Base-by-base conservation (phyloP, 768 basidiomycete genomes). In the Suillus brevipes region DNA sequence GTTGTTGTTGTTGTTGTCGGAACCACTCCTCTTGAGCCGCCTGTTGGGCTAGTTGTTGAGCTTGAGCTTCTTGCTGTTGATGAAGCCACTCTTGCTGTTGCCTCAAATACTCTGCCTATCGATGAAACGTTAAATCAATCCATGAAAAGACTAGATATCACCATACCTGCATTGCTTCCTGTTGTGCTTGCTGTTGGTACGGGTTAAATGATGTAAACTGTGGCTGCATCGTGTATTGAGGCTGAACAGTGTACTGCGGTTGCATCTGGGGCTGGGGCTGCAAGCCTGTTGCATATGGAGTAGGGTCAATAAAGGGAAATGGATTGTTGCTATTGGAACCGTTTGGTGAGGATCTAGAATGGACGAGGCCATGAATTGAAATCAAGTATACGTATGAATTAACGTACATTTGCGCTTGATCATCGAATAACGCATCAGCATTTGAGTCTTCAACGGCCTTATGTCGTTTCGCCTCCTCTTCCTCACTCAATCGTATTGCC, bases 191-290 rank as follows among this genome's bases (percentile, higher is more conserved):
- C 74, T 95, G 94, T 72, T 94, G 92, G 68, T 94, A 95, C 0
- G 93, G 93, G 76, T 99, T 99, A 83, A 94, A 98, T 1, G 92
- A 88, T 9, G 93, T 95, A 75, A 91, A 93, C 71, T 96, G 95
- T 0, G 92, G 91, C 69, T 90, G 90, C 53, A 94, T 71, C 14
- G 83, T 79, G 6, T 81, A 88, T 69, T 95, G 94, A 4, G 91
- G 90, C 72, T 93, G 92, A 36, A 94, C 31, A 1, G 91, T 91
- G 72, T 84, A 89, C 70, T 95, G 94, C 2, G 92, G 89, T 71
- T 91, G 90, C 36, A 92, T 68, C 37, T 75, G 75, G 63, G 70
- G 78, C 67, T 82, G 81, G 6, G 82, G 85, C 65, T 87, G 86
- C 34, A 88, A 78, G 12, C 86, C 85, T 37, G 81, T 80, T 25